Percentiles rank a stretch among this genome's conserved stretches.
Evolutionary conservation across 352 stramenopile species (phyloP).

Genomic region (Phytopythium litorale): DNA sequence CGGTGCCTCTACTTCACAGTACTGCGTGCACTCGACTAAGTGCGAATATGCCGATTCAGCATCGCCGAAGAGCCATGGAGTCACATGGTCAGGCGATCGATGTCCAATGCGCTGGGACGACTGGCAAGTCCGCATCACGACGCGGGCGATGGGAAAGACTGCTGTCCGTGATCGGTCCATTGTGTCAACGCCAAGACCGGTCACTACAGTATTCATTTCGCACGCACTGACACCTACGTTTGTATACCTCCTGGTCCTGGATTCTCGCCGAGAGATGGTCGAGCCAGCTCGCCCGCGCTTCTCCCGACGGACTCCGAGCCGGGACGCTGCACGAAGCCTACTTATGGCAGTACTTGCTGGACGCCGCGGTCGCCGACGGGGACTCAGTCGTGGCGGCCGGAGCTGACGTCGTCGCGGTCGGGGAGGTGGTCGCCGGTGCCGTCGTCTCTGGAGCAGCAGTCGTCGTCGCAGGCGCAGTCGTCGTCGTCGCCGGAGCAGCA

Average conservation of each 20-base stretch:
- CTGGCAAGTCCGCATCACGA: not conserved
- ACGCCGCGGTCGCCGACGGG: conserved; percentile 1
- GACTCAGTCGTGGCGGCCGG: conserved; percentile 5
- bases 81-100: not conserved
- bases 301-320: not conserved
- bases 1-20: not conserved
- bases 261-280: not conserved
- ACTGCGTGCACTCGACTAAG: not conserved
- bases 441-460: conserved; percentile 5
- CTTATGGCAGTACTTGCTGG: conserved; percentile 23
- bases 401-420: not conserved
- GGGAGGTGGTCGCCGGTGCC: conserved; percentile 1
- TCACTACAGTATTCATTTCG: conserved; percentile 2
- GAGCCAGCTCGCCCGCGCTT: not conserved
- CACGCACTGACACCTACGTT: conserved; percentile 1
- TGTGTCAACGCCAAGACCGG: not conserved
- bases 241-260: not conserved
- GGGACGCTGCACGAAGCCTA: conserved; percentile 1
- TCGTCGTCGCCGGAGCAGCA: conserved; percentile 1
- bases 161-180: not conserved
- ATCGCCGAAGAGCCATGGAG: not conserved
- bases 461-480: conserved; percentile 1
- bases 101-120: too few relatives aligned
- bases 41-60: not conserved
- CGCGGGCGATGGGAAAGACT: not conserved